Percentiles rank a stretch among this genome's conserved stretches.
Conservation (phyloP, 331 rosid species). For the Quercus lobata region DNA sequence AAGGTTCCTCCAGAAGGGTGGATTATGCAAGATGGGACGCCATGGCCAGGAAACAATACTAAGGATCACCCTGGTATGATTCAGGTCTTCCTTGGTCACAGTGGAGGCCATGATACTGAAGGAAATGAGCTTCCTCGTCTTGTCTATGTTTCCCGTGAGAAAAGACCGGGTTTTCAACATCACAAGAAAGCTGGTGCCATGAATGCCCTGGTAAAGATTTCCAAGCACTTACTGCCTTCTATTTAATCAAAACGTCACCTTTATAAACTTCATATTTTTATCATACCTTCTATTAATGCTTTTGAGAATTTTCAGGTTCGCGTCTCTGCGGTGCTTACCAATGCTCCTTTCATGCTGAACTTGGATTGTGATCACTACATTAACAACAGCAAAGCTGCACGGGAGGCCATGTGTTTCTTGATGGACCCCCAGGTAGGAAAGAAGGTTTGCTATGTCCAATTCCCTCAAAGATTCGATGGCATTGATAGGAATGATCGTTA, state of each 20-base stretch:
- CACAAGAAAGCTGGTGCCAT: constrained; percentile 94
- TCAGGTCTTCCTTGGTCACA: constrained; percentile 84
- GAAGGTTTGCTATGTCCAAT: constrained; percentile 78
- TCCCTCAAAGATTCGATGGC: constrained; percentile 90
- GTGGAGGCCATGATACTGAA: constrained; percentile 75
- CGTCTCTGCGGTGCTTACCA: constrained; percentile 87
- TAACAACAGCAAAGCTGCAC: constrained; percentile 76
- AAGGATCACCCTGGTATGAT: constrained; percentile 97
- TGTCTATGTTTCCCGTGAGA: constrained; percentile 91
- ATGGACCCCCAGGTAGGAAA: constrained; percentile 90
- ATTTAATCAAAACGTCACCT: constrained; percentile 3
- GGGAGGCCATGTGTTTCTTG: constrained; percentile 97
- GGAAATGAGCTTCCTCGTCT: constrained; percentile 88
- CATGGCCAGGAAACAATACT: constrained; percentile 97
- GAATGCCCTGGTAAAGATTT: constrained; percentile 68
- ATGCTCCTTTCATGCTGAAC: constrained; percentile 90
- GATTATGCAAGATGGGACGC: constrained; percentile 98
- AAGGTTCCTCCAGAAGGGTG: constrained; percentile 89
- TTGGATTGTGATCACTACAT: constrained; percentile 95
- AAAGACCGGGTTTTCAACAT: constrained; percentile 91
- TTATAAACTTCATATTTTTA: neutral
- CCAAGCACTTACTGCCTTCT: constrained; percentile 8
- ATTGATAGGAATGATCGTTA: constrained; percentile 85
- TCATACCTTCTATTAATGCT: constrained; percentile 2
- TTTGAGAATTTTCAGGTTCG: constrained; percentile 60